Evolutionary conservation across 768 basidiomycete genomes (phyloP).

Genomic region (Hysterangium stoloniferum): DNA sequence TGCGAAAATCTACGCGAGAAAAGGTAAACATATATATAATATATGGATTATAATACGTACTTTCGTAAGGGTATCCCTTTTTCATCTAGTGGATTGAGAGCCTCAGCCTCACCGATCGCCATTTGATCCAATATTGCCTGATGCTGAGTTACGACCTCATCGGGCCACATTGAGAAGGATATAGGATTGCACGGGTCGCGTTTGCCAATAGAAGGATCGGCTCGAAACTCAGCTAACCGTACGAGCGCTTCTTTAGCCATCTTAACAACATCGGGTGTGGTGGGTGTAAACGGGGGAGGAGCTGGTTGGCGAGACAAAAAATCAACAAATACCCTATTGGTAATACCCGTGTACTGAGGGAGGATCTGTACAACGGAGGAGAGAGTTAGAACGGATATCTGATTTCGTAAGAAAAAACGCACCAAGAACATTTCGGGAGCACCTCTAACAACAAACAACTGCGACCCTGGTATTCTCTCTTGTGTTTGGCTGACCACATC

Average conservation of each 20-base stretch:
- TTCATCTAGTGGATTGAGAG: conserved; percentile 49
- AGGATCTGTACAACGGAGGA: conserved; percentile 31
- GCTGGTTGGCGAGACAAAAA: conserved; percentile 54
- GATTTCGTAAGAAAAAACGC: conserved; percentile 16
- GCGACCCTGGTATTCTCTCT: conserved; percentile 41
- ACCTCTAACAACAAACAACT: conserved; percentile 60
- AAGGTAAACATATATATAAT: background rate
- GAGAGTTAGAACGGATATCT: too few species aligned
- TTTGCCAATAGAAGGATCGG: conserved; percentile 35
- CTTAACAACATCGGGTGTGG: conserved; percentile 38
- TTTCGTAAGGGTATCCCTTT: conserved; percentile 56
- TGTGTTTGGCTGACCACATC: conserved; percentile 47
- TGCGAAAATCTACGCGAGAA: conserved; percentile 1
- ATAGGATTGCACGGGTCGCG: conserved; percentile 54
- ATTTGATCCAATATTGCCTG: conserved; percentile 40
- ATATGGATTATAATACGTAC: conserved; percentile 30
- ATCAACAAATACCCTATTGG: conserved; percentile 54
- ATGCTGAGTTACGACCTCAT: conserved; percentile 45
- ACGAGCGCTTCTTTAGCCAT: conserved; percentile 35
- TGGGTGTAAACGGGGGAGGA: conserved; percentile 12
- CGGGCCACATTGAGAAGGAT: conserved; percentile 58
- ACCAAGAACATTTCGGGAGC: conserved; percentile 5
- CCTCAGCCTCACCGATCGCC: conserved; percentile 32
- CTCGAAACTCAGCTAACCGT: conserved; percentile 44
- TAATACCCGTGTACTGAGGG: conserved; percentile 48